A percentile compares a stretch with the other conserved stretches of the same genome.
Evolutionary conservation across 148 eudicot species (phyloP).

Genomic region (Camellia lanceoleosa): DNA sequence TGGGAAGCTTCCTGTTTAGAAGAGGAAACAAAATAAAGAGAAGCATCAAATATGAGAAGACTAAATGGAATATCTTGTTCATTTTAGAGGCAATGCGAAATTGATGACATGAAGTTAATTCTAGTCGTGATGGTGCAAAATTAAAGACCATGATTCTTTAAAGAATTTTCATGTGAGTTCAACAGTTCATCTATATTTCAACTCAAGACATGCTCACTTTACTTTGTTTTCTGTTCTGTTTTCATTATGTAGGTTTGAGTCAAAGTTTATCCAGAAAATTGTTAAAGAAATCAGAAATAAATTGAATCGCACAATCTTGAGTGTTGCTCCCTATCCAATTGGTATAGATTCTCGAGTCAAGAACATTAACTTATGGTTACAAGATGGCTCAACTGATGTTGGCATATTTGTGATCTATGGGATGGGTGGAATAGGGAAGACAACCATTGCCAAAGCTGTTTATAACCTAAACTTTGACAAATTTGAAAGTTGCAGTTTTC

Average conservation of each 20-base stretch:
- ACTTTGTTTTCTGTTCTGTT: not conserved
- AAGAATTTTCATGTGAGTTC: not conserved
- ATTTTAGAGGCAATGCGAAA: too few species aligned
- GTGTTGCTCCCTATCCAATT: not conserved
- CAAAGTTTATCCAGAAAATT: not conserved
- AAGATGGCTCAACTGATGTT: conserved; percentile 5
- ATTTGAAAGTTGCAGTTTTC: not conserved
- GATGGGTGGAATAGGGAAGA: conserved; percentile 8
- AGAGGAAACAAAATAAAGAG: too few species aligned
- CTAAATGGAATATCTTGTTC: too few species aligned
- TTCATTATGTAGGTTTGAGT: not conserved
- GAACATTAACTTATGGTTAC: not conserved
- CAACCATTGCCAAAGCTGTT: not conserved
- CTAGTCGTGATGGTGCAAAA: not conserved
- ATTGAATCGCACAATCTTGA: not conserved
- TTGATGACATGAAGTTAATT: too few species aligned
- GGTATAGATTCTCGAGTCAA: not conserved
- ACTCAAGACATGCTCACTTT: not conserved
- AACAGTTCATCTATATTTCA: not conserved
- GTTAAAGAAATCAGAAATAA: not conserved
- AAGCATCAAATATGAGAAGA: too few species aligned
- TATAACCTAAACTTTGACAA: not conserved
- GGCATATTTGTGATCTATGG: not conserved
- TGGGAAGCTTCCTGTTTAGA: too few species aligned
- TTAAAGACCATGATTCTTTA: not conserved